Evolutionary conservation across 2,329 filamentous ascomycete species (phyloP).

Genomic region (Diplodia mutila): DNA sequence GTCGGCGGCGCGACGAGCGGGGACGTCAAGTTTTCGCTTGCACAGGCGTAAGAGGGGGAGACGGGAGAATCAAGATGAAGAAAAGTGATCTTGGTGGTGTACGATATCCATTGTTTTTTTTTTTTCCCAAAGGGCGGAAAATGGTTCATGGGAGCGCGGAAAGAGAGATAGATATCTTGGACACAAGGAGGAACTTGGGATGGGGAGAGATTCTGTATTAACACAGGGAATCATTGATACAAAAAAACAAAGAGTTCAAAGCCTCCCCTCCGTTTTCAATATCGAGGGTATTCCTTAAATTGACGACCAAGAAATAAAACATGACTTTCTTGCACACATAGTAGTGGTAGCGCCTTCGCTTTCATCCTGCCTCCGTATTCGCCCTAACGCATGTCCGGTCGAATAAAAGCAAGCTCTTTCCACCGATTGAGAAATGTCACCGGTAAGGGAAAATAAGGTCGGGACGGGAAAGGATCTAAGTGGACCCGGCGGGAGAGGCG

Average conservation of each 20-base stretch:
- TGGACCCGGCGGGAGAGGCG: background rate
- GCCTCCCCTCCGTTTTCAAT: background rate
- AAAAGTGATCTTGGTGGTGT: background rate
- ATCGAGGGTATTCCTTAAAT: background rate
- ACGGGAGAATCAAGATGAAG: background rate
- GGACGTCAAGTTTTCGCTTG: constrained; percentile 48
- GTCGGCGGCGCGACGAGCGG: constrained; percentile 54
- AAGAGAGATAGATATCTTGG: too few species aligned
- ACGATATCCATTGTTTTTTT: too few species aligned
- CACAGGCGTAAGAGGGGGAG: constrained; percentile 22
- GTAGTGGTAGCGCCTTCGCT: background rate
- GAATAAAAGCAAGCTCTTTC: background rate
- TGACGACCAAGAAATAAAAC: background rate
- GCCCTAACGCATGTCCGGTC: background rate
- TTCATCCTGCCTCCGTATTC: background rate
- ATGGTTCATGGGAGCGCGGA: too few species aligned
- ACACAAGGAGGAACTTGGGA: too few species aligned
- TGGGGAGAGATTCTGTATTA: constrained; percentile 18
- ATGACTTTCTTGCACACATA: background rate
- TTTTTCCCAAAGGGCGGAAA: too few species aligned
- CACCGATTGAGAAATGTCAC: background rate
- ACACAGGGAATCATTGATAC: constrained; percentile 12
- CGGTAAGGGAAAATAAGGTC: background rate
- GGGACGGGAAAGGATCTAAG: background rate
- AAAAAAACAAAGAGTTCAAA: background rate